Evolutionary conservation across 192 early-diverging fungal genomes (phyloP).

Genomic region (Phlyctochytrium bullatum): DNA sequence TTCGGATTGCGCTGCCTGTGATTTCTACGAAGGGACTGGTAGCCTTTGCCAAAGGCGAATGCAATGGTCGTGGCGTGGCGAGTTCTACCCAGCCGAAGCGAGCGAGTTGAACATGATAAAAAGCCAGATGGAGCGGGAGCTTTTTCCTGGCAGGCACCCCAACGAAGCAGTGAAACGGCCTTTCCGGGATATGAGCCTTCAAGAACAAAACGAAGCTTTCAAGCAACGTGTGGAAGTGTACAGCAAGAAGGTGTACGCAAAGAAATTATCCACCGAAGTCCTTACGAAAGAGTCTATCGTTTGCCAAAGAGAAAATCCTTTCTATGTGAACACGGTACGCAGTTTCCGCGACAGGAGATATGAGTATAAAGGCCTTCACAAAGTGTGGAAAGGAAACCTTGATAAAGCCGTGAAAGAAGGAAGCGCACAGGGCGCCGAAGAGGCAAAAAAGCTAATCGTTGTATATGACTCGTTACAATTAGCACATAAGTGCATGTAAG

Average conservation of each 20-base stretch:
- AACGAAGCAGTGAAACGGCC: too few species aligned
- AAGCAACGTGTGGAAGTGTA: conserved; percentile 84
- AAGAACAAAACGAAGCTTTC: conserved; percentile 70
- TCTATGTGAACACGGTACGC: conserved; percentile 96
- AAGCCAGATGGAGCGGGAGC: conserved; percentile 78
- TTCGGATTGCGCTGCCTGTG: conserved; percentile 84
- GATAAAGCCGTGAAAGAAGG: conserved; percentile 67
- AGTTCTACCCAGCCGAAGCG: conserved; percentile 86
- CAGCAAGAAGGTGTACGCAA: conserved; percentile 82
- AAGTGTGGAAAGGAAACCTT: conserved; percentile 84
- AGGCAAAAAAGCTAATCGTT: conserved; percentile 89
- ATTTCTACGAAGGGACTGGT: conserved; percentile 82
- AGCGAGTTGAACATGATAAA: conserved; percentile 91
- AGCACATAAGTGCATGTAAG: conserved; percentile 85
- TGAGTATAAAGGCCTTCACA: conserved; percentile 93
- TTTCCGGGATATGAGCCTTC: conserved; percentile 64
- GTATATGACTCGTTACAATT: conserved; percentile 96
- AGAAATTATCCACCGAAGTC: conserved; percentile 76
- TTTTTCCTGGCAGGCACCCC: conserved; percentile 63
- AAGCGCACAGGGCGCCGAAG: conserved; percentile 67
- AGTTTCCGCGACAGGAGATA: conserved; percentile 97
- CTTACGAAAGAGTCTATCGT: conserved; percentile 84
- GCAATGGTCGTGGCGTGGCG: conserved; percentile 98
- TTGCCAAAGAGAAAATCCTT: conserved; percentile 97
- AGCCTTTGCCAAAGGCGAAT: conserved; percentile 89